Conservation (phyloP, 1,139 yeast genomes). For the Saccharomyces hybrid region DNA sequence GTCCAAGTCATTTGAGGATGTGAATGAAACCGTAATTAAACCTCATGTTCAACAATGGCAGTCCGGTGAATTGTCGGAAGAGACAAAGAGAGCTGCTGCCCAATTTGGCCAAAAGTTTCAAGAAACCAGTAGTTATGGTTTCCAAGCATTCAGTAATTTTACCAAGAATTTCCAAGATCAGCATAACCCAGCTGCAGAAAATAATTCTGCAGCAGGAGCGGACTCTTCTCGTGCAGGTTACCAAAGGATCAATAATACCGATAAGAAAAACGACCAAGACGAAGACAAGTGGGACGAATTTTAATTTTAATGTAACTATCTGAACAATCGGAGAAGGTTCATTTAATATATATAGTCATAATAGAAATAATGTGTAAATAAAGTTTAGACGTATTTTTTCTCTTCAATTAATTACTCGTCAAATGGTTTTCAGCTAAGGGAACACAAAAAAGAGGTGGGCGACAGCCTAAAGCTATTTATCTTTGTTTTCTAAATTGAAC, state of each 20-base stretch:
- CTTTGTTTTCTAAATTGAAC: no score
- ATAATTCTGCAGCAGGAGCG: slow-evolving; percentile 4
- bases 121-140: slow-evolving; percentile 72
- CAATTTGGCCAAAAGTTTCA: slow-evolving; percentile 94
- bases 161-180: slow-evolving; percentile 38
- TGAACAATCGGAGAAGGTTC: neutral
- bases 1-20: slow-evolving; percentile 75
- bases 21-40: slow-evolving; percentile 78
- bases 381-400: no score
- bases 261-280: slow-evolving; percentile 5
- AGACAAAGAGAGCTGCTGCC: slow-evolving; percentile 84
- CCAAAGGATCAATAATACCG: slow-evolving; percentile 3
- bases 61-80: slow-evolving; percentile 69
- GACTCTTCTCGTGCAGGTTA: slow-evolving; percentile 12
- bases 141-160: slow-evolving; percentile 56
- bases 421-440: no score
- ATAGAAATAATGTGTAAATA: no score
- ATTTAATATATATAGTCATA: neutral
- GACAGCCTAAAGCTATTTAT: no score
- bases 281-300: slow-evolving; percentile 32
- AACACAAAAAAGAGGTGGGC: no score
- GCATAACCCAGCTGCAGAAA: slow-evolving; percentile 6
- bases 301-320: slow-evolving; percentile 8
- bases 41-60: slow-evolving; percentile 80
- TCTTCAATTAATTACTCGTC: no score